Evolutionary conservation across 164 flowering plant genomes (phyloP).

Genomic region (Kalanchoe fedtschenkoi): DNA sequence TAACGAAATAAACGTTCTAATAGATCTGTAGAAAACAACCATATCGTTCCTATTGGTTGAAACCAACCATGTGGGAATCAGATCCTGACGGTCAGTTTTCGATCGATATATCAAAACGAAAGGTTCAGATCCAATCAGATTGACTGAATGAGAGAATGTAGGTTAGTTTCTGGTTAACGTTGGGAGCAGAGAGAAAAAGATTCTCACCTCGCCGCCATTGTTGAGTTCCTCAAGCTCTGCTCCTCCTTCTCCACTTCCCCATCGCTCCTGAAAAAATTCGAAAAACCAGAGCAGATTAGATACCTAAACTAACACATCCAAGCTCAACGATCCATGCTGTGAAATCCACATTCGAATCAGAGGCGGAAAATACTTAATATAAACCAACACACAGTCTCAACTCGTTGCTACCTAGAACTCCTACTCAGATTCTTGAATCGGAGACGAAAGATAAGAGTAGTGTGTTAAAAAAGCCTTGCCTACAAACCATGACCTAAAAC

Average conservation of each 20-base stretch:
- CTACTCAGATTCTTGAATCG: too few relatives aligned
- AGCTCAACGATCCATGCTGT: too few relatives aligned
- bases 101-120: neutral
- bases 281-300: neutral
- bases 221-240: constrained; percentile 3
- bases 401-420: too few relatives aligned
- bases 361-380: too few relatives aligned
- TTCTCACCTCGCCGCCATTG: neutral
- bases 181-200: neutral
- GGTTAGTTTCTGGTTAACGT: neutral
- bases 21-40: too few relatives aligned
- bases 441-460: too few relatives aligned
- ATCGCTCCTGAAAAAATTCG: neutral
- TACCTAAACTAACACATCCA: too few relatives aligned
- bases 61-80: too few relatives aligned
- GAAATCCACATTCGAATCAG: too few relatives aligned
- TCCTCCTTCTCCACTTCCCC: neutral
- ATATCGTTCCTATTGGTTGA: too few relatives aligned
- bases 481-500: too few relatives aligned
- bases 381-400: too few relatives aligned
- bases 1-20: neutral
- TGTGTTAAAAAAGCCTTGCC: neutral
- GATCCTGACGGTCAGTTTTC: neutral
- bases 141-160: neutral
- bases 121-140: neutral